Base-by-base conservation (phyloP, 2,329 filamentous ascomycete genomes). In the Trichoderma atrobrunneum region DNA sequence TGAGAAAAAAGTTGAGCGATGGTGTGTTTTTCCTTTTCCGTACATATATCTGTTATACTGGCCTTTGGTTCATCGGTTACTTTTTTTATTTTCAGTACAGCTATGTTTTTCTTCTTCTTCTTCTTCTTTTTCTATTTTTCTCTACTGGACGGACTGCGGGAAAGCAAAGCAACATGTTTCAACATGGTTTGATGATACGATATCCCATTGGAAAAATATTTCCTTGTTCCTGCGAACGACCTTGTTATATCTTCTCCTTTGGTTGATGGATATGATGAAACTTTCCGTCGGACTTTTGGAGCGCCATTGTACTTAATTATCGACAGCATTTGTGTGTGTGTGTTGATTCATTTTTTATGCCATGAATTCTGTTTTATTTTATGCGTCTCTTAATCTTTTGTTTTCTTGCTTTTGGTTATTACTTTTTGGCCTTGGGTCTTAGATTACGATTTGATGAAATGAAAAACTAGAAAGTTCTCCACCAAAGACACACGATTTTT, bases 31-130 rank as follows among this genome's bases (percentile, higher is more conserved):
- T 30, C 65, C 60, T 54, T 56, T 68, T 65, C 18, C 70, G 69
- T 71, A 64, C 32, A 59, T 67, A 54, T 56, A 24, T 70, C n/a
- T 54, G 68, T 70, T 56, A 61, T 70, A 28, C 21, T 65, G n/a
- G n/a, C n/a, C n/a, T n/a, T n/a, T n/a, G n/a, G n/a, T 74, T 75
- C 65, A 72, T 70, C 63, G 66, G 67, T 62, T 69, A n/a, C n/a
- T n/a, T n/a, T n/a, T n/a, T n/a, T n/a, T n/a, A 63, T 70, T 60
- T 63, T 66, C 70, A 70, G 48, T 63, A 48, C 69, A 63, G 36
- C 69, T 36, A 63, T 73, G 60, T 48, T 32, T 67, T 16, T 36
- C 6, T 67, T 74, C 66, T 63, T 70, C 43, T 70, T 63, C 66
- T 70, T 68, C 71, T 48, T n/a, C n/a, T 54, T 12, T 18, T 28